Conservation (phyloP, 768 basidiomycete species). For the Agaricus sinodeliciosus region DNA sequence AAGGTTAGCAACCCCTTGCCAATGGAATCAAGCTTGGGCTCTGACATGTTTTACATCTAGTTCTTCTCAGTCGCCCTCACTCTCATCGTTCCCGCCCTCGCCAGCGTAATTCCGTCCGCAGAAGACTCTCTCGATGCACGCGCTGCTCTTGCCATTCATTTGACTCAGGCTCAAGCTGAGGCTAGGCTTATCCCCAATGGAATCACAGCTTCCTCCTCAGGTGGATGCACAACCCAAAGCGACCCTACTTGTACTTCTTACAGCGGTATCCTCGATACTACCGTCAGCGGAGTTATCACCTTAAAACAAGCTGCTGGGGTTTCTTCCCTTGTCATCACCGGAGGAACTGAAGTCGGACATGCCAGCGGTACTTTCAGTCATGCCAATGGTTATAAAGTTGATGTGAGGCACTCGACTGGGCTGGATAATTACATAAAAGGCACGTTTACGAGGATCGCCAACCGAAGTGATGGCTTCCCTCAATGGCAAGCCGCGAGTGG, state of each 20-base stretch:
- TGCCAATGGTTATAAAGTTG: conserved; percentile 23
- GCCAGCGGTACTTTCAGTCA: conserved; percentile 22
- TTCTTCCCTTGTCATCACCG: conserved; percentile 65
- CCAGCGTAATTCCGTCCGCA: background rate
- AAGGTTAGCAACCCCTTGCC: too few relatives aligned
- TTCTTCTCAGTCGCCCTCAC: background rate
- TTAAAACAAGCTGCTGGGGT: conserved; percentile 33
- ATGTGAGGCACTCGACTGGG: conserved; percentile 17
- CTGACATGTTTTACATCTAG: too few relatives aligned
- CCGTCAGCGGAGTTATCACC: conserved; percentile 22
- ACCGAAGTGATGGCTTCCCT: conserved; percentile 22
- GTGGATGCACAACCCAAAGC: conserved; percentile 19
- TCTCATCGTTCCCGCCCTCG: background rate
- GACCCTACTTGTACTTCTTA: conserved; percentile 22
- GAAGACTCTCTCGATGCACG: background rate
- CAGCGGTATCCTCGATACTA: conserved; percentile 19
- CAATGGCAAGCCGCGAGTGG: conserved; percentile 22
- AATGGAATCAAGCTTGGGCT: too few relatives aligned
- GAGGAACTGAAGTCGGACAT: conserved; percentile 39
- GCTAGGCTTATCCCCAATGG: conserved; percentile 17
- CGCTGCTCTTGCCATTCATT: background rate
- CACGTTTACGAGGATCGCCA: conserved; percentile 19
- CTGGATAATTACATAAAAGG: conserved; percentile 21
- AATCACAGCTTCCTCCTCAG: conserved; percentile 21
- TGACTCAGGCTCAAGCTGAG: conserved; percentile 18